A percentile compares a stretch with the other conserved stretches of the same genome.
phyloP scores from a whole-genome alignment of 176 grass and related monocot genomes.

The Oryza australiensis region DNA sequence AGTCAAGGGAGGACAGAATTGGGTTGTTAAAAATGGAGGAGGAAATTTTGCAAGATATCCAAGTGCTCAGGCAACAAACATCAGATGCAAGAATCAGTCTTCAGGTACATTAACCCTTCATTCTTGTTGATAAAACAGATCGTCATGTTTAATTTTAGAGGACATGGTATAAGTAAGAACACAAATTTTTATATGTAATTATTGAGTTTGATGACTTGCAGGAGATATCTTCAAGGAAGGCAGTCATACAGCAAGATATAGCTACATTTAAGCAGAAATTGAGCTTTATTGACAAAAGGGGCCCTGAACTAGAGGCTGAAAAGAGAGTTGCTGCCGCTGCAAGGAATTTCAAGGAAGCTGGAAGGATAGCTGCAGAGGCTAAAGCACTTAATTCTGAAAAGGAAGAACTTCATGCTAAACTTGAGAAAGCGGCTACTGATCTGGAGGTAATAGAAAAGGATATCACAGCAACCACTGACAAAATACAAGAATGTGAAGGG shows the following conservation, averaged over 20 bases:
- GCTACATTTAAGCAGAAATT: slow-evolving; percentile 68
- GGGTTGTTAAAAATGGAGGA: slow-evolving; percentile 75
- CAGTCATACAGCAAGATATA: slow-evolving; percentile 79
- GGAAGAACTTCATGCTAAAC: slow-evolving; percentile 71
- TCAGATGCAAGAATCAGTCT: slow-evolving; percentile 79
- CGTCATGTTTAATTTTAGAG: slow-evolving; percentile 7
- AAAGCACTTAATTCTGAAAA: slow-evolving; percentile 81
- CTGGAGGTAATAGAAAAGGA: slow-evolving; percentile 74
- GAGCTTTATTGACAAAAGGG: slow-evolving; percentile 88
- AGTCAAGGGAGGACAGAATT: slow-evolving; percentile 77
- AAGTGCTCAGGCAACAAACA: slow-evolving; percentile 79
- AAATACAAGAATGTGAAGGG: slow-evolving; percentile 75
- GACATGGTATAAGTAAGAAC: slow-evolving; percentile 15
- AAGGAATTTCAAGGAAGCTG: slow-evolving; percentile 94
- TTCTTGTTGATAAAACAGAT: slow-evolving; percentile 22
- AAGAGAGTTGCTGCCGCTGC: slow-evolving; percentile 94
- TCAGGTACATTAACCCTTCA: slow-evolving; percentile 55
- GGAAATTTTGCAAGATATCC: slow-evolving; percentile 73
- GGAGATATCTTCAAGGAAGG: slow-evolving; percentile 78
- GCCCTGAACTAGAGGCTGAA: slow-evolving; percentile 89
- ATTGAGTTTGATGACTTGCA: slow-evolving; percentile 47
- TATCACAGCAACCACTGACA: slow-evolving; percentile 57
- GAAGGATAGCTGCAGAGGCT: slow-evolving; percentile 80
- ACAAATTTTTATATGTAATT: slow-evolving; percentile 6
- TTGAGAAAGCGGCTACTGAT: slow-evolving; percentile 64